A percentile compares a stretch with the other conserved stretches of the same genome.
phyloP scores from a whole-genome alignment of 768 basidiomycete species.

The Lactarius akahatsu region DNA sequence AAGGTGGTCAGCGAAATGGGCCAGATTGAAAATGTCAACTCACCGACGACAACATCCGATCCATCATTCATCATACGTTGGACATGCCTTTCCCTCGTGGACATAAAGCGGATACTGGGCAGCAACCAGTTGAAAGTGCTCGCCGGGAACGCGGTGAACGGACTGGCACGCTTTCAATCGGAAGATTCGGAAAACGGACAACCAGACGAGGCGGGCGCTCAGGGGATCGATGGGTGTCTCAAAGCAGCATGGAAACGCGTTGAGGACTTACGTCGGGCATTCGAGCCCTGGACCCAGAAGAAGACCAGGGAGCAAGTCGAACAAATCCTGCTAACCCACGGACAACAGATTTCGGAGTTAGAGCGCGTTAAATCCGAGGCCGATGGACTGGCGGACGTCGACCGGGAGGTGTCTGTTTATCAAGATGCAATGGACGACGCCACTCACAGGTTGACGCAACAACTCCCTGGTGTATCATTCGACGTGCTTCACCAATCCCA shows the following conservation, averaged over 20 bases:
- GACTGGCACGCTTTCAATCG: background rate
- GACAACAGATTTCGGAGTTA: too few relatives aligned
- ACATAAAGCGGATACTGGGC: too few relatives aligned
- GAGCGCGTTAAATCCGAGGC: too few relatives aligned
- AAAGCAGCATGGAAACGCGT: background rate
- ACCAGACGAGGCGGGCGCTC: background rate
- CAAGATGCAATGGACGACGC: constrained; percentile 5
- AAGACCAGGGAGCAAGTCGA: too few relatives aligned
- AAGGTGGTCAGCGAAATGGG: background rate
- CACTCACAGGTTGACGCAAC: constrained; percentile 7
- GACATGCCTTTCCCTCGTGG: constrained; percentile 1
- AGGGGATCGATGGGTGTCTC: background rate
- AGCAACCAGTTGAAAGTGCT: background rate
- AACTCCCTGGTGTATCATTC: constrained; percentile 5
- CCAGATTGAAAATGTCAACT: background rate
- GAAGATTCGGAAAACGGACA: background rate
- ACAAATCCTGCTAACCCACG: too few relatives aligned
- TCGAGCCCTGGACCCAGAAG: background rate
- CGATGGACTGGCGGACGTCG: too few relatives aligned
- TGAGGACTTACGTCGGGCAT: constrained; percentile 1
- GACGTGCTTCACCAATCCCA: background rate
- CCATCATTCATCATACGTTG: background rate
- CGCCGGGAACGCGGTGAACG: background rate
- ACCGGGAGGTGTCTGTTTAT: background rate
- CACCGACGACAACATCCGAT: background rate